These are phyloP conservation scores for Heritiera fomes DNA, from an alignment of 345 rosid species.

Conservation along the genomic window DNA sequence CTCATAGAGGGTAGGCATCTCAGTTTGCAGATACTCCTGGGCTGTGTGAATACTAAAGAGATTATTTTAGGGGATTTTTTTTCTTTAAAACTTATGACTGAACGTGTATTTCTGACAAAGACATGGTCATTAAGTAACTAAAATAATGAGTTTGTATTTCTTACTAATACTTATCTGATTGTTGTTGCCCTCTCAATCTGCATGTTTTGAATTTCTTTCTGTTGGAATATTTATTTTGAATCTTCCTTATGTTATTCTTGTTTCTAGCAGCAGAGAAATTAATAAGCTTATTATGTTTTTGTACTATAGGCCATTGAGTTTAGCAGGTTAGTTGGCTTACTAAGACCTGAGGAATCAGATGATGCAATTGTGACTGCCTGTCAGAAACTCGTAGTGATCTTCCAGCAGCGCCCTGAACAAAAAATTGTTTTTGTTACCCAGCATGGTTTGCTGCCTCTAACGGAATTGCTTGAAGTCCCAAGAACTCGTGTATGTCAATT, in stretches of 20 bases:
- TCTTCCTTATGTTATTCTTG: constrained; percentile 8
- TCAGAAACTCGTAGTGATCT: constrained; percentile 72
- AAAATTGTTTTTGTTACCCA: constrained; percentile 80
- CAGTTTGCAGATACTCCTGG: neutral
- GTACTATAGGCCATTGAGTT: constrained; percentile 85
- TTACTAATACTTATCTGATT: neutral
- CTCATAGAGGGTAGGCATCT: neutral
- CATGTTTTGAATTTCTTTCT: neutral
- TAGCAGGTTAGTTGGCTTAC: constrained; percentile 72
- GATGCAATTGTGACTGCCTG: constrained; percentile 86
- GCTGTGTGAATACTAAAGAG: neutral
- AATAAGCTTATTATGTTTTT: constrained; percentile 28
- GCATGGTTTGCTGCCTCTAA: constrained; percentile 88
- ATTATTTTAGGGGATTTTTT: neutral
- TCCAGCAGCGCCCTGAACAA: constrained; percentile 92
- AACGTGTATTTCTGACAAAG: too few relatives aligned
- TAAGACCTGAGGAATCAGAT: constrained; percentile 87
- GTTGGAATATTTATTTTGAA: constrained; percentile 11
- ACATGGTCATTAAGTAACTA: neutral
- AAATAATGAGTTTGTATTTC: neutral
- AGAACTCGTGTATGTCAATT: constrained; percentile 55
- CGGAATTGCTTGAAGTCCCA: constrained; percentile 53
- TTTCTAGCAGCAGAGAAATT: constrained; percentile 17
- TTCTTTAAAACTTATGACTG: neutral
- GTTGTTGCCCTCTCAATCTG: neutral